Conservation (phyloP, 257 asterid genomes). For the Plectranthus barbatus region DNA sequence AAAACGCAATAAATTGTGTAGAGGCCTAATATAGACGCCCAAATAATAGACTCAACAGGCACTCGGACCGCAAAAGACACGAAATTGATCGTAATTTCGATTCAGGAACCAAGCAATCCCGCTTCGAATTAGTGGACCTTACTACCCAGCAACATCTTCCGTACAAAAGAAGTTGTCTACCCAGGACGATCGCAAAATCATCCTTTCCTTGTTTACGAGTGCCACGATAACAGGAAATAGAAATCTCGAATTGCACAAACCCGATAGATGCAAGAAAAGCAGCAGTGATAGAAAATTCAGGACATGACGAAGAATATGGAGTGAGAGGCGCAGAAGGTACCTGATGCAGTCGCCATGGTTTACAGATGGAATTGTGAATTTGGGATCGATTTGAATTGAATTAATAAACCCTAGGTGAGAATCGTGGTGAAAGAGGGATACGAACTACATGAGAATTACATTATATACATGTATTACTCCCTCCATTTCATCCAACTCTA, state of each 20-base stretch:
- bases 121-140: too few relatives aligned
- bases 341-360: conserved; percentile 78
- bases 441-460: too few relatives aligned
- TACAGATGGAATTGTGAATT: background rate
- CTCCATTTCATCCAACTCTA: too few relatives aligned
- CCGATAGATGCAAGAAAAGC: background rate
- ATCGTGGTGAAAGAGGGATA: too few relatives aligned
- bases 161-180: too few relatives aligned
- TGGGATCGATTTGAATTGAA: too few relatives aligned
- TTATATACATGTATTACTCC: too few relatives aligned
- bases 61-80: background rate
- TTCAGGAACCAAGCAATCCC: background rate
- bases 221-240: too few relatives aligned
- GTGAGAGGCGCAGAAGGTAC: conserved; percentile 13
- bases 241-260: background rate
- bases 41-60: background rate
- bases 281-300: background rate
- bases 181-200: too few relatives aligned
- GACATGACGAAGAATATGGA: background rate
- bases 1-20: background rate
- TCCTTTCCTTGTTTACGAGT: too few relatives aligned
- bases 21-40: background rate
- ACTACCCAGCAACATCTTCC: too few relatives aligned
- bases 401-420: too few relatives aligned
- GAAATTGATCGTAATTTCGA: background rate